A percentile compares a stretch with the other conserved stretches of the same genome.
Evolutionary conservation across 306 rosid genomes (phyloP).

Genomic region (Vigna trinervia): DNA sequence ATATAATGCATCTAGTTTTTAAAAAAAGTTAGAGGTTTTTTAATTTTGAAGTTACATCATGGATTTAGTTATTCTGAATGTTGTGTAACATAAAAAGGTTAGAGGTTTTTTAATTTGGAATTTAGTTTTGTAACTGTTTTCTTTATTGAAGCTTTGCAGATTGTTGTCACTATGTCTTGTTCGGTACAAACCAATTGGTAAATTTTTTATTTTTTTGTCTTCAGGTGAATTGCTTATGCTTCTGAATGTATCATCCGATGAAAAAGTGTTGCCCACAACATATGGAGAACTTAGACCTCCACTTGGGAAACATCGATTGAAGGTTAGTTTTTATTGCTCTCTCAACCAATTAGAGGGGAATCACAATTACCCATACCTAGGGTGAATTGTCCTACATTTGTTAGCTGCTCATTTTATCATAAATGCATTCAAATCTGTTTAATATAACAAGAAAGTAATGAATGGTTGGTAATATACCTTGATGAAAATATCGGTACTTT

Average conservation of each 20-base stretch:
- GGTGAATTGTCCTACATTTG: conserved; percentile 8
- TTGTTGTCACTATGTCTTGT: conserved; percentile 8
- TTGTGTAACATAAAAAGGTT: conserved; percentile 1
- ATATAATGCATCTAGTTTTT: not conserved
- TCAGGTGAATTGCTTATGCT: conserved; percentile 88
- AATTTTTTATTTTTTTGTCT: conserved; percentile 33
- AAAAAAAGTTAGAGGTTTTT: conserved; percentile 4
- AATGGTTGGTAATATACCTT: not conserved
- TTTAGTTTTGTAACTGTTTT: not conserved
- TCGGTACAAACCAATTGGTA: conserved; percentile 26
- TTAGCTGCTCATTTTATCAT: conserved; percentile 5
- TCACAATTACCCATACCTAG: conserved; percentile 16
- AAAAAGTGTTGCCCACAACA: conserved; percentile 81
- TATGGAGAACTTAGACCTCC: conserved; percentile 98
- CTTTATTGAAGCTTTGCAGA: not conserved
- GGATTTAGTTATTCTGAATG: conserved; percentile 38
- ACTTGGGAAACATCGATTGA: conserved; percentile 94
- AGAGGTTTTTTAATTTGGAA: not conserved
- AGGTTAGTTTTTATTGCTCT: conserved; percentile 60
- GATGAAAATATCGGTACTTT: conserved; percentile 11
- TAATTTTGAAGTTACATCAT: not conserved
- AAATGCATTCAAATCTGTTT: not conserved
- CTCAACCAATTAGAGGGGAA: not conserved
- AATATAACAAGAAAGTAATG: not conserved
- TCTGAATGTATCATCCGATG: conserved; percentile 79